Evolutionary conservation across 768 basidiomycete genomes (phyloP), one percentile per base, ranked within the genome.

Genomic region (Roridomyces roridus): DNA sequence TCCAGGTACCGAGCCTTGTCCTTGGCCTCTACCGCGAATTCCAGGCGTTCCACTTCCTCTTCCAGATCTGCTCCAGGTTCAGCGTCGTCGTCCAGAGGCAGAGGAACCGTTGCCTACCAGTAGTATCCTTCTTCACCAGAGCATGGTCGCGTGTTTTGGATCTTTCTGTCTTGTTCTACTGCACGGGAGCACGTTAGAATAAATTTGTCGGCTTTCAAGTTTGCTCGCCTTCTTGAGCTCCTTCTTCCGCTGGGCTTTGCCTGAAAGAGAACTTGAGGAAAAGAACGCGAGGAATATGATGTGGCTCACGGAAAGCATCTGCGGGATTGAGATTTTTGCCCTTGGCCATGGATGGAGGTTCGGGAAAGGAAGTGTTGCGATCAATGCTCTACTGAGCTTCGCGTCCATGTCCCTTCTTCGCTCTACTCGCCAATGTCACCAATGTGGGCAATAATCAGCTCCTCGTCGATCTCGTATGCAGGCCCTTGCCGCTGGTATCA

Each of bases 191-290:
- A 39, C 39, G 44, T 70, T 59, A 68, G 49, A 45, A 40, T 34
- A 45, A 50, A 41, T 56, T 58, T 21, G 6, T 28, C 14, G 39
- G 46, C 25, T 31, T 53, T 25, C 31, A 60, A n/a, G n/a, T n/a
- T n/a, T n/a, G n/a, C 84, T 63, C 74, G 88, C 94, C 88, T 94
- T 96, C 77, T 96, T 96, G 40, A 98, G 77, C 70, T 99, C 96
- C 70, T 95, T 98, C 73, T 94, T 95, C 56, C 93, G 83, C 69
- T 88, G 89, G 4, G 92, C 87, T 75, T 98, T 98, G 51, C 95
- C 95, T 97, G 65, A 23, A 29, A 31, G 25, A 41, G 4, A n/a
- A 21, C 25, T 52, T 28, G 42, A 48, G 63, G 23, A 24, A 58
- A 18, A 59, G 5, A 51, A 21, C 39, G 25, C 7, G 12, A 36